Evolutionary conservation across 441 rosid genomes (phyloP), one percentile per base, ranked within the genome.

Genomic region (Monsonia emarginata): DNA sequence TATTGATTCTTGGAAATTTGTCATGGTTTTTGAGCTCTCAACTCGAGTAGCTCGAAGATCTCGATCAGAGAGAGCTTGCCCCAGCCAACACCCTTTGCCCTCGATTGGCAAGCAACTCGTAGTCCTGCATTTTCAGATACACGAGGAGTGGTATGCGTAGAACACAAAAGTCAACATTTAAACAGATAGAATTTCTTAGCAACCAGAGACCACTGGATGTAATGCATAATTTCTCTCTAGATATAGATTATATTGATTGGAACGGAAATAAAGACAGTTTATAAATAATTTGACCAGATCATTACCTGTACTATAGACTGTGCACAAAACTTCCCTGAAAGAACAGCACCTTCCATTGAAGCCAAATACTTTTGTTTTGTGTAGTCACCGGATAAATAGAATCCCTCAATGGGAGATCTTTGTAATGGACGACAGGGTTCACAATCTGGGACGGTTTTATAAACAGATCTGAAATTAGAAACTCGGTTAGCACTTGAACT

Each of bases 271-370:
- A 2, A 40, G 11, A 52, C n/a, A 7, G 50, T 14, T n/a, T 3
- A 11, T 14, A 13, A 44, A 22, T 16, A 63, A 26, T 28, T 3
- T 36, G 22, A 18, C 0, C 19, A 18, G 25, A 38, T 24, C 32
- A 61, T 62, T 79, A 88, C 97, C 97, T 93, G 87, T 31, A 84
- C 75, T 65, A 93, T 87, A 62, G 91, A 83, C 77, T 87, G 88
- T 14, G 93, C 88, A 77, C 97, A 87, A 73, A 88, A 72, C 86
- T 93, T 93, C 58, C 97, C 97, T 0, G 96, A 93, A 36, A 93
- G 90, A 63, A 93, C 86, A n/a, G 95, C 98, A 2, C 97, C 98
- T 82, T 93, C 97, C 97, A 93, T 93, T 16, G 96, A 93, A 72
- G 98, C 96, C 80, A 93, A 72, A 79, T 90, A 93, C 81, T 93